Conservation (phyloP, 2,329 filamentous ascomycete species). For the Tolypocladium cylindrosporum region DNA sequence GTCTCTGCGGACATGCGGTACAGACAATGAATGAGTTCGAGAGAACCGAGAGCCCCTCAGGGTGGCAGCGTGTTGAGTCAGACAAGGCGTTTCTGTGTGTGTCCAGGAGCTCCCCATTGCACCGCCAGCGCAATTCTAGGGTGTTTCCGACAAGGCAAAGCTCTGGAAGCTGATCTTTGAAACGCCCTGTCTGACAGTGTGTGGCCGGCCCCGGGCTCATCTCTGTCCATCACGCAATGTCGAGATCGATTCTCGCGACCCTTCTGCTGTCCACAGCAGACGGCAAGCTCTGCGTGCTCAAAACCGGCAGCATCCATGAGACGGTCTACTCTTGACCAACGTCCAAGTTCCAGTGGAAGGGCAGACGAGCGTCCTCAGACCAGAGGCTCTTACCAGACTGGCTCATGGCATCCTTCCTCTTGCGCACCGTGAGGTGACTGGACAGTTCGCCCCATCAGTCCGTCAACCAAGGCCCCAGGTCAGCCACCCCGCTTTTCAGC, state of each 20-base stretch:
- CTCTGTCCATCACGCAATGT: conserved; percentile 12
- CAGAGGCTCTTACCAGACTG: conserved; percentile 64
- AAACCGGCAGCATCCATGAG: conserved; percentile 20
- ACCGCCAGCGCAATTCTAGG: conserved; percentile 15
- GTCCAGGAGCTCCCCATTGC: conserved; percentile 28
- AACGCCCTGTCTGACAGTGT: conserved; percentile 35
- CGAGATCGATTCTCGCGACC: conserved; percentile 10
- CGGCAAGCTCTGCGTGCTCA: conserved; percentile 7
- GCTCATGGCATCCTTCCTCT: conserved; percentile 63
- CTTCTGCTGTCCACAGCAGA: conserved; percentile 7
- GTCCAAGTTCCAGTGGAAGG: conserved; percentile 52
- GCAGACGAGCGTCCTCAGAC: conserved; percentile 67
- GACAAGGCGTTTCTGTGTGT: conserved; percentile 34
- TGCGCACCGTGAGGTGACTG: conserved; percentile 46
- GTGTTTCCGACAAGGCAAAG: conserved; percentile 35
- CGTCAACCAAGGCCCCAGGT: conserved; percentile 24
- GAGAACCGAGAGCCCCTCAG: conserved; percentile 35
- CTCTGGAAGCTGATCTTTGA: conserved; percentile 17
- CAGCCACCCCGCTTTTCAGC: conserved; percentile 40
- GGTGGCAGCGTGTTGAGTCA: conserved; percentile 25
- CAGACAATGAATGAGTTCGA: conserved; percentile 8
- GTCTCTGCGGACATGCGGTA: neutral
- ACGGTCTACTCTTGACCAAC: conserved; percentile 36
- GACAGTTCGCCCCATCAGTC: conserved; percentile 42
- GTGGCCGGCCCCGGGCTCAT: conserved; percentile 36